Conservation (phyloP, 495 filamentous ascomycete genomes). For the Annulohypoxylon moriforme region DNA sequence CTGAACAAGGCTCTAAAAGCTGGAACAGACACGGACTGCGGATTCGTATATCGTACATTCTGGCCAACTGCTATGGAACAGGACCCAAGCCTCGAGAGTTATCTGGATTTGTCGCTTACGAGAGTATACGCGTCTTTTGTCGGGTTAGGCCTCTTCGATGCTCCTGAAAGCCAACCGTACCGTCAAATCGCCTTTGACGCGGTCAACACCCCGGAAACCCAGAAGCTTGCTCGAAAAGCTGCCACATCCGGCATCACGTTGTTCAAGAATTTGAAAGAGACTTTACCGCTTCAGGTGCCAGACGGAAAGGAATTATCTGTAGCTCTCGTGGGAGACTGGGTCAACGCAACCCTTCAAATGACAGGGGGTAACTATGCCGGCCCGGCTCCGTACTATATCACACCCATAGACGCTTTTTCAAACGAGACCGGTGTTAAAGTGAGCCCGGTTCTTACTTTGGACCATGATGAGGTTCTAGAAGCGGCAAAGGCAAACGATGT, state of each 20-base stretch:
- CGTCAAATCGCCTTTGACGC: not conserved
- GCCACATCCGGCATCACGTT: not conserved
- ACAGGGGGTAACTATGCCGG: not conserved
- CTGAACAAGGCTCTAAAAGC: not conserved
- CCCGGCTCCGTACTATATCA: slow-evolving; percentile 1
- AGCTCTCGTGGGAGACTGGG: not conserved
- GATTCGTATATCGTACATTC: not conserved
- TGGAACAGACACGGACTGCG: not conserved
- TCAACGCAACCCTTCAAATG: not conserved
- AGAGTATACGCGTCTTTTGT: not conserved
- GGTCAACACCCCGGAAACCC: not conserved
- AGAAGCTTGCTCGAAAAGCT: not conserved
- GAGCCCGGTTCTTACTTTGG: not conserved
- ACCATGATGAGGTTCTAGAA: not conserved
- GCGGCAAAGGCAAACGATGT: slow-evolving; percentile 5
- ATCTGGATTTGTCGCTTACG: not conserved
- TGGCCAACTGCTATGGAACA: not conserved
- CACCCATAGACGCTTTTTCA: not conserved
- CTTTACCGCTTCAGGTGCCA: not conserved
- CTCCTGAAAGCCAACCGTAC: not conserved
- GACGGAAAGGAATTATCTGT: not conserved
- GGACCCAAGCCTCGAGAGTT: not conserved
- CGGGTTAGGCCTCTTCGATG: not conserved
- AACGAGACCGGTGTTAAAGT: not conserved
- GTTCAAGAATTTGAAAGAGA: not conserved